Percentiles rank a stretch among this genome's conserved stretches.
Evolutionary conservation across 2,329 filamentous ascomycete genomes (phyloP).

Genomic region (Talaromyces sp.): DNA sequence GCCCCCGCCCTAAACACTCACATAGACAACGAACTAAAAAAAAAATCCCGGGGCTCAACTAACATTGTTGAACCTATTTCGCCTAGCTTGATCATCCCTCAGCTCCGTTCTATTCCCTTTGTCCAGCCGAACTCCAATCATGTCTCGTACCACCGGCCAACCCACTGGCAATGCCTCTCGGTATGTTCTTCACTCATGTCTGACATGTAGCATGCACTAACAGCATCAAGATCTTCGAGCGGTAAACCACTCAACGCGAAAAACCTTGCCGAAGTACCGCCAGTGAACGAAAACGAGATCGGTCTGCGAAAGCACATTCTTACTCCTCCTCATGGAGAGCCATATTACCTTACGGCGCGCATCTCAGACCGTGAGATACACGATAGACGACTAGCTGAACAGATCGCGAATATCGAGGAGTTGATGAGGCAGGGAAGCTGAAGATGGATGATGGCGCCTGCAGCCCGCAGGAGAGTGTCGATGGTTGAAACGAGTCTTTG

Average conservation of each 20-base stretch:
- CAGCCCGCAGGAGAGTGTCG: background rate
- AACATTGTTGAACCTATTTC: background rate
- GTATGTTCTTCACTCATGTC: constrained; percentile 4
- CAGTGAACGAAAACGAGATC: background rate
- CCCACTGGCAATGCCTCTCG: background rate
- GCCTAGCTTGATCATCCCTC: background rate
- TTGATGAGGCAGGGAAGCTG: constrained; percentile 4
- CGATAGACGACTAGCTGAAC: background rate
- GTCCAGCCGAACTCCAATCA: background rate
- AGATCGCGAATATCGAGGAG: background rate
- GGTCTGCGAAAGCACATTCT: constrained; percentile 5
- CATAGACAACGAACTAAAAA: background rate
- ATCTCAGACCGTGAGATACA: background rate
- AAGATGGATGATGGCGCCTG: background rate
- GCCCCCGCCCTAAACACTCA: background rate
- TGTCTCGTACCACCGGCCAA: constrained; percentile 4
- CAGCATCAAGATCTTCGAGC: background rate
- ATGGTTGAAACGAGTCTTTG: background rate
- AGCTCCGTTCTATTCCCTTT: background rate
- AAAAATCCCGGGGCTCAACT: no score
- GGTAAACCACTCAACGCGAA: background rate
- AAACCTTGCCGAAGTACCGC: constrained; percentile 13
- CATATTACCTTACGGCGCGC: constrained; percentile 10
- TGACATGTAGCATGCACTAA: background rate
- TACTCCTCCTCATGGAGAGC: background rate